phyloP scores from a whole-genome alignment of 495 filamentous ascomycete genomes.

The Penicillium paradoxum region DNA sequence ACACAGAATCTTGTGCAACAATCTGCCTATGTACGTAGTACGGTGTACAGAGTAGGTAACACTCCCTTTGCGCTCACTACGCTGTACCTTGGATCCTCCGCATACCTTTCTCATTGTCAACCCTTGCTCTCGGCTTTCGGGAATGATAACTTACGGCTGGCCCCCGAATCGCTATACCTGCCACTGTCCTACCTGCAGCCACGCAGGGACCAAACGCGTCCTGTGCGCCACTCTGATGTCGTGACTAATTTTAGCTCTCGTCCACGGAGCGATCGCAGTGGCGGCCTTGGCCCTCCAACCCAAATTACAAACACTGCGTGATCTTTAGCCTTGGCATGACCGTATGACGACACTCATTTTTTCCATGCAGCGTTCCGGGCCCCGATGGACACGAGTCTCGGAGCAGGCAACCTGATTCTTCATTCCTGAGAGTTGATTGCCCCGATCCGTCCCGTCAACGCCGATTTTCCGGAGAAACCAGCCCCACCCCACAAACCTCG shows the following conservation, averaged over 20 bases:
- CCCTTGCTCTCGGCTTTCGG: not conserved
- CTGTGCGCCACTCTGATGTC: conserved; percentile 9
- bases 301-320: too few species aligned
- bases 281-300: not conserved
- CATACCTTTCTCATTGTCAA: not conserved
- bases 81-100: not conserved
- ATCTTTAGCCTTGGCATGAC: not conserved
- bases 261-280: not conserved
- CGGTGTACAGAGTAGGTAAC: too few species aligned
- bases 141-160: not conserved
- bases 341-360: not conserved
- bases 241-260: not conserved
- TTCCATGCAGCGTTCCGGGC: not conserved
- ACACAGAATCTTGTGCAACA: not conserved
- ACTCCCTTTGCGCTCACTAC: not conserved
- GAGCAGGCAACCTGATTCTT: not conserved
- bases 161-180: not conserved
- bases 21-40: too few species aligned
- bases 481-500: too few species aligned
- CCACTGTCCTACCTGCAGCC: conserved; percentile 1
- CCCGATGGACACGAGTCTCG: not conserved
- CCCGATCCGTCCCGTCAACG: too few species aligned
- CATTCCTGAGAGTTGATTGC: too few species aligned
- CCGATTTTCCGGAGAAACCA: too few species aligned
- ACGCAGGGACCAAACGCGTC: conserved; percentile 16